Base-by-base conservation (phyloP, 352 stramenopile species). In the Phytophthora lateralis region DNA sequence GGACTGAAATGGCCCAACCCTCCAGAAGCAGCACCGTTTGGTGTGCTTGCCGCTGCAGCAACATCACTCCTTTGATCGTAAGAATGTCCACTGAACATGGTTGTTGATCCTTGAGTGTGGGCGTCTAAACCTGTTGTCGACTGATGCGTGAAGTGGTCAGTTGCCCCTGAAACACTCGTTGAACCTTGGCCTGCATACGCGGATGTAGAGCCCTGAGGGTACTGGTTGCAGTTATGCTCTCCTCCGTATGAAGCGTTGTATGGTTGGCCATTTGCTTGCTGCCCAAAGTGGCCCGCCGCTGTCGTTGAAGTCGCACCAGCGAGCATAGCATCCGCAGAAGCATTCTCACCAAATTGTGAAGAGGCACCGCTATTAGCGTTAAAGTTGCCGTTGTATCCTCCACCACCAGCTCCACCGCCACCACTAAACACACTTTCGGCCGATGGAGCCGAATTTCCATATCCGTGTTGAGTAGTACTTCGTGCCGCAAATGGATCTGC, bases 301-400 rank as follows among this genome's bases (percentile, higher is more conserved):
- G 38, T 43, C 34, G 20, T 17, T 32, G 21, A 17, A 47, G 12
- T 44, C 37, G 67, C 17, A 7, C 48, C 53, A 34, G 58, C 63
- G 63, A 81, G 82, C 7, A 59, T 46, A 45, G 63, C 49, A 51
- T 63, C 55, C 6, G 57, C 57, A 41, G 66, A 69, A 42, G 67
- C 35, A 55, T 41, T 18, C 49, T 66, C 69, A 26, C 42, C 51
- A 58, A 79, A 77, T 8, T 75, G 58, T 20, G 61, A 48, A 0
- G 59, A 52, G 9, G 35, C 38, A 35, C 27, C 60, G 41, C 39
- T 63, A 29, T 55, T 50, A 24, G 47, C 37, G n/a, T 37, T 46
- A 7, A 24, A 41, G 21, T 63, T 38, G 17, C 20, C 41, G 30
- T 38, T 57, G 48, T 57, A 55, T 11, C 42, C 44, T 21, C 14